Evolutionary conservation across 345 rosid genomes (phyloP), one percentile per base, ranked within the genome.

Genomic region (Passiflora organensis): DNA sequence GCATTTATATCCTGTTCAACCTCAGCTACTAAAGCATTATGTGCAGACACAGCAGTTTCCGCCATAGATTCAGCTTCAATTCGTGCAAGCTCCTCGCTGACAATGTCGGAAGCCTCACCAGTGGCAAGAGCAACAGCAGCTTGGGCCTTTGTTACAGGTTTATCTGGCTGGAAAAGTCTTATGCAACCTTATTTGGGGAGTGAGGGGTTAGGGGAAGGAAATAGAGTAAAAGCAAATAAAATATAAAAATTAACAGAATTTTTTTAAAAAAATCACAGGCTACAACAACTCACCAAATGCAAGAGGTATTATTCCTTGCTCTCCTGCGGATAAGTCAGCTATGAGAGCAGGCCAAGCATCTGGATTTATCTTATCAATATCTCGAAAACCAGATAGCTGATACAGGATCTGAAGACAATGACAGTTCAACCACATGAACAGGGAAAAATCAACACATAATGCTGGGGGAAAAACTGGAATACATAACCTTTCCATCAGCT

Each of bases 71-170:
- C 99, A 44, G 99, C 96, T 76, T 86, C 94, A 17, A 86, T 82
- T 42, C 91, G 96, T 42, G 94, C 83, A 61, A 93, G 82, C 72
- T 93, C 96, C 76, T 93, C 96, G 25, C 77, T 75, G 19, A 88
- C 95, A 46, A 72, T 21, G 5, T 86, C 96, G 44, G 86, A 72
- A 68, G 85, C 88, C 66, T 93, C 96, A 32, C 96, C 91, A 44
- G 66, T 78, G 16, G 94, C 86, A 64, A 93, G 86, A 64, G 99
- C 91, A 44, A 78, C 73, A n/a, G 96, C 96, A 47, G 89, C 82
- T 78, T 93, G 99, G 53, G 95, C 91, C 64, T 93, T 93, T 59
- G 96, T 93, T 56, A 88, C 95, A 17, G 99, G 95, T 74, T 88
- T 91, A 63, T 69, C 65, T 12, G 99, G 99, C 74, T 84, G 96